Evolutionary conservation across 805 yeast genomes (phyloP).

Genomic region (Zygosaccharomyces siamensis): DNA sequence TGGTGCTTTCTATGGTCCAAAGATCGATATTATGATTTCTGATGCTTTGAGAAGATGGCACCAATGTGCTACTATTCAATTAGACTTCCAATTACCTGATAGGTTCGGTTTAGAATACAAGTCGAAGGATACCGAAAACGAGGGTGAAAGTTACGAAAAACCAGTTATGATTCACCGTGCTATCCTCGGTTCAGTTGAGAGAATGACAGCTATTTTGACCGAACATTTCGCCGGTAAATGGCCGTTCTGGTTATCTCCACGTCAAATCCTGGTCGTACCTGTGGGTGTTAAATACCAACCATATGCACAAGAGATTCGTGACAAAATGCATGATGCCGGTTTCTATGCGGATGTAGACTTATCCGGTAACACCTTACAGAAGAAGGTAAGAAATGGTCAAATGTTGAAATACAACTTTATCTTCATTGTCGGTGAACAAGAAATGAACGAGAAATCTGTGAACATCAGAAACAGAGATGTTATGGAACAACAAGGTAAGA

Average conservation of each 20-base stretch:
- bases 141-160: constrained; percentile 55
- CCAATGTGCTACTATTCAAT: constrained; percentile 98
- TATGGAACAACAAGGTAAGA: constrained; percentile 87
- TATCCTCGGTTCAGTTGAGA: constrained; percentile 94
- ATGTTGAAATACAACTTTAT: constrained; percentile 90
- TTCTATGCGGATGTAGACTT: constrained; percentile 91
- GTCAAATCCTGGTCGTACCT: constrained; percentile 94
- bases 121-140: constrained; percentile 49
- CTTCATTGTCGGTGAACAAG: constrained; percentile 96
- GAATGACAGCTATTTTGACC: constrained; percentile 97
- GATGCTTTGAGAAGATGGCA: constrained; percentile 96
- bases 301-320: constrained; percentile 79
- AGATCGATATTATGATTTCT: constrained; percentile 92
- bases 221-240: constrained; percentile 99
- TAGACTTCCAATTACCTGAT: constrained; percentile 95
- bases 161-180: constrained; percentile 99
- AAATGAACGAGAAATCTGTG: constrained; percentile 70
- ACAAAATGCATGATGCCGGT: constrained; percentile 62
- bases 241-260: constrained; percentile 99
- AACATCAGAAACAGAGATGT: constrained; percentile 97
- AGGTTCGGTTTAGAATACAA: constrained; percentile 89
- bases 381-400: constrained; percentile 98
- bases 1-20: constrained; percentile 95
- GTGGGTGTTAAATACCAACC: constrained; percentile 91
- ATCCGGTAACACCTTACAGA: constrained; percentile 92